These are phyloP conservation scores for Tulasnella sp. DNA, from an alignment of 768 basidiomycete species.

Conservation along the genomic window DNA sequence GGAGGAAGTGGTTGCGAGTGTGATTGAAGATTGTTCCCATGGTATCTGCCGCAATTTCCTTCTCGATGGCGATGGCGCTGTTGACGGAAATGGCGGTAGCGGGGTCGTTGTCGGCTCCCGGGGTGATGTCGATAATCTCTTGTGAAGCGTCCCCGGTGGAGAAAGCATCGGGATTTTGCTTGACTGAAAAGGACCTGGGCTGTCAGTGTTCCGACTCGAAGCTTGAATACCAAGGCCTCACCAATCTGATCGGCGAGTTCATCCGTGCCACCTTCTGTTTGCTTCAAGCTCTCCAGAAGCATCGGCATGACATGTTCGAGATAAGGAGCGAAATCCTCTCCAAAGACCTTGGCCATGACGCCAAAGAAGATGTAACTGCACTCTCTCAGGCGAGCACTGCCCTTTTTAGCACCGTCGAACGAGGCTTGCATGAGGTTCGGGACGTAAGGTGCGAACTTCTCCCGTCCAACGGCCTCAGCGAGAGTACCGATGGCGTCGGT, in stretches of 20 bases:
- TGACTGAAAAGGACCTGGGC: not conserved
- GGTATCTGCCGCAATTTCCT: constrained; percentile 97
- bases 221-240: not conserved
- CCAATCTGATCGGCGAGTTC: constrained; percentile 35
- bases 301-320: constrained; percentile 82
- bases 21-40: constrained; percentile 85
- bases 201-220: not conserved
- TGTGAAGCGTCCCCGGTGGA: constrained; percentile 71
- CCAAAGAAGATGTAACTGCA: constrained; percentile 98
- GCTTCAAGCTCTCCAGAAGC: constrained; percentile 74
- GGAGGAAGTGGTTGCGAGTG: constrained; percentile 79
- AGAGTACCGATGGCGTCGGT: constrained; percentile 99
- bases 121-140: constrained; percentile 37
- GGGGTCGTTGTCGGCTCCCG: constrained; percentile 60
- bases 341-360: constrained; percentile 96
- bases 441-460: constrained; percentile 93
- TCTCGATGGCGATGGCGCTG: constrained; percentile 95
- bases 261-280: constrained; percentile 71
- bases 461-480: constrained; percentile 92
- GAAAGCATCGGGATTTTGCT: constrained; percentile 37
- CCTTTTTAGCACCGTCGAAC: constrained; percentile 82
- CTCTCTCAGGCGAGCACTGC: constrained; percentile 82
- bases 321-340: constrained; percentile 86
- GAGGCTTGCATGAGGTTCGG: constrained; percentile 94
- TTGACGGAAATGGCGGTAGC: constrained; percentile 90